Conservation (phyloP, 2,329 filamentous ascomycete species). For the Penicillium occitanis region DNA sequence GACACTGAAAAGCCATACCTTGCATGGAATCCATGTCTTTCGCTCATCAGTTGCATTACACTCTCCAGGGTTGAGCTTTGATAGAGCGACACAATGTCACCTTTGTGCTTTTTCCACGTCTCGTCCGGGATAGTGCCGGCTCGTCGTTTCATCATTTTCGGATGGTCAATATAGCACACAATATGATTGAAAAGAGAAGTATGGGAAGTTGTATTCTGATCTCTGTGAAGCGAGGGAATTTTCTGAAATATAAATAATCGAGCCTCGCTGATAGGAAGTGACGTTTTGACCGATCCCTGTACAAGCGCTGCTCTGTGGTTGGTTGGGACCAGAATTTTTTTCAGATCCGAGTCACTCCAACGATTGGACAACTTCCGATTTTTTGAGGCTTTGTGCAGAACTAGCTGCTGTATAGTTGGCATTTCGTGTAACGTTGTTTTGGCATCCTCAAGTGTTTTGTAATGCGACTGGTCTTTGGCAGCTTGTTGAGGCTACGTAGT, state of each 20-base stretch:
- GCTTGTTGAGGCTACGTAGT: not conserved
- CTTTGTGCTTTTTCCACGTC: not conserved
- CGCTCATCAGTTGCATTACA: not conserved
- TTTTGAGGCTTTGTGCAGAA: not conserved
- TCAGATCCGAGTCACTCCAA: not conserved
- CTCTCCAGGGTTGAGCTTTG: not conserved
- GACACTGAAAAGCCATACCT: not conserved
- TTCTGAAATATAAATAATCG: not conserved
- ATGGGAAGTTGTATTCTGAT: not conserved
- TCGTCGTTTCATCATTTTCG: not conserved
- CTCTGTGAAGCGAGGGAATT: not conserved
- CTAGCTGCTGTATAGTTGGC: not conserved
- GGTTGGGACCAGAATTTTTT: not conserved
- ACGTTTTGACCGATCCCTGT: not conserved
- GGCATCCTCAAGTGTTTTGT: not conserved
- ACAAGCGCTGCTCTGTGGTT: not conserved
- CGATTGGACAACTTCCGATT: not conserved
- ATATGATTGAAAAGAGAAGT: not conserved
- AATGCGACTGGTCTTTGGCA: not conserved
- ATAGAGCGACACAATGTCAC: not conserved
- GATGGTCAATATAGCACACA: not conserved
- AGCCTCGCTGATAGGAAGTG: not conserved
- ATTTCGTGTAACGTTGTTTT: not conserved
- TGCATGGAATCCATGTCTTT: not conserved
- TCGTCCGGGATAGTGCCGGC: not conserved